Evolutionary conservation across 2,329 filamentous ascomycete species (phyloP).

Genomic region (Teratosphaeria viscida): DNA sequence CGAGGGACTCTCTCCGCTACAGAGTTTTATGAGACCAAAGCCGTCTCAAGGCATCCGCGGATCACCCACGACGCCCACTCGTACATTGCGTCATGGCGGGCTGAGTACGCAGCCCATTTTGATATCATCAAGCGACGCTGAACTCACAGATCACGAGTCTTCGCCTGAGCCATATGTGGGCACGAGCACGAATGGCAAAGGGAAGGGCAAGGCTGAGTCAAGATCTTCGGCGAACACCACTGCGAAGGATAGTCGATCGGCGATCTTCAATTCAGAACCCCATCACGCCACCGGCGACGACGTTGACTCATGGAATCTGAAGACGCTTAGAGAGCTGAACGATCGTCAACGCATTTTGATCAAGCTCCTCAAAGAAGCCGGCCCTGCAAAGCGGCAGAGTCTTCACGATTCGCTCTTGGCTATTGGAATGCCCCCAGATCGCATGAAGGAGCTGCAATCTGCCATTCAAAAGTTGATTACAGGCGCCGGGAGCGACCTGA

Average conservation of each 20-base stretch:
- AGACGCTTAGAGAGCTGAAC: slow-evolving; percentile 24
- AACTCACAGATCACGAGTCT: neutral
- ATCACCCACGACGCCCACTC: neutral
- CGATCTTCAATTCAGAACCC: slow-evolving; percentile 1
- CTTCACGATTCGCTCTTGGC: slow-evolving; percentile 4
- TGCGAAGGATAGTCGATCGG: neutral
- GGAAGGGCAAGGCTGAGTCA: neutral
- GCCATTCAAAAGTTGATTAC: neutral
- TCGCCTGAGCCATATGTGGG: neutral
- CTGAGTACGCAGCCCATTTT: slow-evolving; percentile 1
- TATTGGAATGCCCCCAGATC: neutral
- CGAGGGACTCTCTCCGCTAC: neutral
- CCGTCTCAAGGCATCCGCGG: neutral
- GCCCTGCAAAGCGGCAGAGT: slow-evolving; percentile 4
- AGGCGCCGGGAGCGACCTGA: neutral
- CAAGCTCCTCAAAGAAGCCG: slow-evolving; percentile 28
- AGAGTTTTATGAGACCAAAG: neutral
- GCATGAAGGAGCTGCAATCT: neutral
- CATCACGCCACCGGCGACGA: slow-evolving; percentile 12
- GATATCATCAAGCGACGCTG: slow-evolving; percentile 1
- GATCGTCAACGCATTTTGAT: slow-evolving; percentile 38
- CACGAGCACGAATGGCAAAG: neutral
- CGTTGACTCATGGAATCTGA: slow-evolving; percentile 26
- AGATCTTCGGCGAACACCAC: neutral
- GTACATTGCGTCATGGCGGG: neutral